Conservation (phyloP, 1,284 basidiomycete species). For the Golubevia sp. region DNA sequence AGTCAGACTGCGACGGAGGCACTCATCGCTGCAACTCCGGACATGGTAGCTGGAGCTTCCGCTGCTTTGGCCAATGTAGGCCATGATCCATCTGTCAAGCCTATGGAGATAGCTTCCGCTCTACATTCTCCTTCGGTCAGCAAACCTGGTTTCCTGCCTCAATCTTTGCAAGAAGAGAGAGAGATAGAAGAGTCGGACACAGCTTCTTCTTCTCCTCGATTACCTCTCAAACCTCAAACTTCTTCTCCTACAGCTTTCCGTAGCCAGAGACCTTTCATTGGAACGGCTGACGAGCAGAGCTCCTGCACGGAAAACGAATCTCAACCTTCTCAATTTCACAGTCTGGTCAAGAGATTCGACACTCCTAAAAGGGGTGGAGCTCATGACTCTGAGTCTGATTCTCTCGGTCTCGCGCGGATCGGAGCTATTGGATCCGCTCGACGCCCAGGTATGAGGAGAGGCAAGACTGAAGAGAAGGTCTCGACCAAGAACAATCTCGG, state of each 20-base stretch:
- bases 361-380: constrained; percentile 13
- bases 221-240: constrained; percentile 66
- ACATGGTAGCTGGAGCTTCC: not conserved
- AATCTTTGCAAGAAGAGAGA: not conserved
- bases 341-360: constrained; percentile 28
- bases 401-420: not conserved
- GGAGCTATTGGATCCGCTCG: constrained; percentile 5
- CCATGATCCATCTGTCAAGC: not conserved
- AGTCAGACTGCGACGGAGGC: not conserved
- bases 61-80: not conserved
- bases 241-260: constrained; percentile 73
- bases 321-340: constrained; percentile 11
- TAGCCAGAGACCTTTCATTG: constrained; percentile 68
- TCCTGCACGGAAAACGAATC: constrained; percentile 44
- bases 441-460: constrained; percentile 70
- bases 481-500: constrained; percentile 34
- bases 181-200: constrained; percentile 5
- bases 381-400: not conserved
- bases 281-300: constrained; percentile 27
- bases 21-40: not conserved
- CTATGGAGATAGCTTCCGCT: no score
- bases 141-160: not conserved
- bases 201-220: constrained; percentile 5
- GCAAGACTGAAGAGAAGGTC: constrained; percentile 64
- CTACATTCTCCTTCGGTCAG: not conserved